A percentile compares a stretch with the other conserved stretches of the same genome.
These are phyloP conservation scores for Mycena rosella DNA, from an alignment of 768 basidiomycete genomes.

Conservation along the genomic window DNA sequence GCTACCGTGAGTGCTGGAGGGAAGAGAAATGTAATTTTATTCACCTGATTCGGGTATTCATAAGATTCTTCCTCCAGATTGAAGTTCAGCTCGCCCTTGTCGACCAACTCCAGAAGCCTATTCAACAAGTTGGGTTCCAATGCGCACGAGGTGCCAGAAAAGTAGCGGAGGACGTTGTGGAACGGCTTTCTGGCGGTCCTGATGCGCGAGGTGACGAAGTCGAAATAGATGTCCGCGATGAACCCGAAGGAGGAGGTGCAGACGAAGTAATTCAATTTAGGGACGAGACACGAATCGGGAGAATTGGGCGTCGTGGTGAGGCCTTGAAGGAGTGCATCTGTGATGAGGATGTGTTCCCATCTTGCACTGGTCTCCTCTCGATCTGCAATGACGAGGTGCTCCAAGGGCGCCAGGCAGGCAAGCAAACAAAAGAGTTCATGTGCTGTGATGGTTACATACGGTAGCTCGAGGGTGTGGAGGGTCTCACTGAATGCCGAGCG, in stretches of 20 bases:
- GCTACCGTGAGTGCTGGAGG: too few species aligned
- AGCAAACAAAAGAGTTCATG: not conserved
- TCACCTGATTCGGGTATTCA: not conserved
- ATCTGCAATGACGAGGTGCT: not conserved
- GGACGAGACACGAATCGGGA: not conserved
- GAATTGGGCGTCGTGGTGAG: not conserved
- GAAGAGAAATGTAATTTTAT: too few species aligned
- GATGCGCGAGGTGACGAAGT: conserved; percentile 5
- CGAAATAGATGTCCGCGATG: not conserved
- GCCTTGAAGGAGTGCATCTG: not conserved
- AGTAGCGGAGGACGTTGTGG: not conserved
- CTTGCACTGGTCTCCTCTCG: not conserved
- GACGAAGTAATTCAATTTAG: not conserved
- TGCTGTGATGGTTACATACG: not conserved
- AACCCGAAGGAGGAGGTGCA: not conserved
- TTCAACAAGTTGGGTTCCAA: not conserved
- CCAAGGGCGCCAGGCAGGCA: not conserved
- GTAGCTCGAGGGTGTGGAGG: not conserved
- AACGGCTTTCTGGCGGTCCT: not conserved
- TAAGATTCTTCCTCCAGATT: not conserved
- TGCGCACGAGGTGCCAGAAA: not conserved
- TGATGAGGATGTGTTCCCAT: not conserved
- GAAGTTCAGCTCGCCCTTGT: not conserved
- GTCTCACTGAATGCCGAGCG: conserved; percentile 8
- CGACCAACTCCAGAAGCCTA: not conserved